A percentile compares a stretch with the other conserved stretches of the same genome.
These are phyloP conservation scores for Xylaria sp. DNA, from an alignment of 2,329 filamentous ascomycete species.

Conservation along the genomic window DNA sequence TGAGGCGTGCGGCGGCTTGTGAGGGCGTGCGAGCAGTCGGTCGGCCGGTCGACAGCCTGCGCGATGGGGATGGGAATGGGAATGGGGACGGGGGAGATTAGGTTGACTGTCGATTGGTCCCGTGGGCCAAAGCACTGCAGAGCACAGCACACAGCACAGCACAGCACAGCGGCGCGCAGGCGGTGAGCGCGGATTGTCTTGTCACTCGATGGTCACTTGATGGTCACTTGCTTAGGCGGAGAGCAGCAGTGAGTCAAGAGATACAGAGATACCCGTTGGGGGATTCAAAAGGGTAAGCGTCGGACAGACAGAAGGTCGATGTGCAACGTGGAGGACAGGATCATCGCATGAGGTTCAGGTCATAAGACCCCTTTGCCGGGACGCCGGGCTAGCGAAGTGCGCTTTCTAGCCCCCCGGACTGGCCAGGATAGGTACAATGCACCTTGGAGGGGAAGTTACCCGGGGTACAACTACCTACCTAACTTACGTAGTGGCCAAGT, in stretches of 20 bases:
- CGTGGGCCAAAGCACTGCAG: conserved; percentile 29
- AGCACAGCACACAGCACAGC: neutral
- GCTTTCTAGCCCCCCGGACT: neutral
- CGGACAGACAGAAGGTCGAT: conserved; percentile 24
- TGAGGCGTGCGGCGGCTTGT: conserved; percentile 33
- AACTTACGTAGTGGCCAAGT: neutral
- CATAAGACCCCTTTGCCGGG: conserved; percentile 43
- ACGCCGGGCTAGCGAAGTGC: conserved; percentile 30
- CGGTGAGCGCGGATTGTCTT: conserved; percentile 30
- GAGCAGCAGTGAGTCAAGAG: conserved; percentile 25
- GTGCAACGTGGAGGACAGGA: conserved; percentile 42
- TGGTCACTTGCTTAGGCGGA: neutral
- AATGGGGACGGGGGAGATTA: conserved; percentile 6
- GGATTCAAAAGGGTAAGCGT: conserved; percentile 14
- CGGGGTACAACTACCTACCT: neutral
- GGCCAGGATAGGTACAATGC: conserved; percentile 1
- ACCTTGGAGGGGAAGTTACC: neutral
- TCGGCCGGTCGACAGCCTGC: neutral
- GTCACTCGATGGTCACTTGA: no score
- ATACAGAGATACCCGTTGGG: conserved; percentile 18
- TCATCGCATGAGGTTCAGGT: conserved; percentile 46
- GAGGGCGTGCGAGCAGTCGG: conserved; percentile 33
- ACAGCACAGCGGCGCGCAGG: conserved; percentile 18
- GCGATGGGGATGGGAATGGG: neutral
- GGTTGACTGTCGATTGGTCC: conserved; percentile 28